Percentiles rank a stretch among this genome's conserved stretches.
These are phyloP conservation scores for Trapa bicornis DNA, from an alignment of 345 rosid species.

Conservation along the genomic window DNA sequence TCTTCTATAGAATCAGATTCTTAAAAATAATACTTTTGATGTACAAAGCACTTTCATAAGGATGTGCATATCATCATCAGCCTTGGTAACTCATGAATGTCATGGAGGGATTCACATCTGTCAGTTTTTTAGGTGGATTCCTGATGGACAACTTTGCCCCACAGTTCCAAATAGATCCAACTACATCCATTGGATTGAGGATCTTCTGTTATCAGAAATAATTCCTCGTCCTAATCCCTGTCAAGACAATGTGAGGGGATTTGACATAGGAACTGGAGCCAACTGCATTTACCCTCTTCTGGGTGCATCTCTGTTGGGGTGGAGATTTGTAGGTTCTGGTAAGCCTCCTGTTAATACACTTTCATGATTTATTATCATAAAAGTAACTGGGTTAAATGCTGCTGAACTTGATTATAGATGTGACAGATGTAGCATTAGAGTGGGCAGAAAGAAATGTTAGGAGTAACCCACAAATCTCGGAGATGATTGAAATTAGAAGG, in stretches of 20 bases:
- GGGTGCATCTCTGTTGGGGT: slow-evolving; percentile 69
- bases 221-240: slow-evolving; percentile 21
- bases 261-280: slow-evolving; percentile 93
- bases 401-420: slow-evolving; percentile 37
- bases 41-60: neutral
- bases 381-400: slow-evolving; percentile 4
- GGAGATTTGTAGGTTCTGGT: slow-evolving; percentile 88
- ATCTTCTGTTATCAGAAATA: slow-evolving; percentile 57
- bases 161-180: slow-evolving; percentile 88
- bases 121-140: slow-evolving; percentile 66
- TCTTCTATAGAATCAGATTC: neutral
- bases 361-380: neutral
- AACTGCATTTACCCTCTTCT: slow-evolving; percentile 92
- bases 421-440: slow-evolving; percentile 69
- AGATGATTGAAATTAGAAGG: slow-evolving; percentile 58
- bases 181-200: slow-evolving; percentile 87
- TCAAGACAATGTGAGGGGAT: slow-evolving; percentile 46
- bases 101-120: neutral
- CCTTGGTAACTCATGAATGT: neutral
- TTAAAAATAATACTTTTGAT: neutral
- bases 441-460: slow-evolving; percentile 78
- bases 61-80: neutral
- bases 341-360: slow-evolving; percentile 2
- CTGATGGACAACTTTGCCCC: slow-evolving; percentile 92
- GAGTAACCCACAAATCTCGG: slow-evolving; percentile 54